Evolutionary conservation across 352 stramenopile species (phyloP).

Genomic region (Globisporangium nodosum): DNA sequence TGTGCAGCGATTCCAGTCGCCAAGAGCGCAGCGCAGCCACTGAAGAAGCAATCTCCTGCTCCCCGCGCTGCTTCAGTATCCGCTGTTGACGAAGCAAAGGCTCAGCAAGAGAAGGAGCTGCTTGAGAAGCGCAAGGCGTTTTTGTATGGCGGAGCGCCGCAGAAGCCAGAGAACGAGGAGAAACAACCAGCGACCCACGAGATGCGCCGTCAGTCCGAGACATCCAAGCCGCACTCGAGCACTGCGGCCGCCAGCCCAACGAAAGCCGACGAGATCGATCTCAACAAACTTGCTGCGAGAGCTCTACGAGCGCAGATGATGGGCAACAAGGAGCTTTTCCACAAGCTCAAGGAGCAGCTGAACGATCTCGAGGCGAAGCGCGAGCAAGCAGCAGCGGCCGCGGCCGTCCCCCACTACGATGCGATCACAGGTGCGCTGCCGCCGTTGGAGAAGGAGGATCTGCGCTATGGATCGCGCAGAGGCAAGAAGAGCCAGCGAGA

Average conservation of each 20-base stretch:
- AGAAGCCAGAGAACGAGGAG: too few species aligned
- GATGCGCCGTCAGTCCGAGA: background rate
- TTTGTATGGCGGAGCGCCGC: conserved; percentile 34
- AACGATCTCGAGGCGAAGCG: conserved; percentile 73
- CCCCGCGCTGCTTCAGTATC: background rate
- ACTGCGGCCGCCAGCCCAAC: background rate
- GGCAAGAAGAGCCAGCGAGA: conserved; percentile 53
- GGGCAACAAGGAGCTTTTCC: conserved; percentile 70
- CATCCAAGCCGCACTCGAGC: background rate
- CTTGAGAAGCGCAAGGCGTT: conserved; percentile 52
- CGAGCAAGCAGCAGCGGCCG: conserved; percentile 30
- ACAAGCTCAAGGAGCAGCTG: conserved; percentile 66
- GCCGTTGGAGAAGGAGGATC: conserved; percentile 64
- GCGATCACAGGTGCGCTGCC: conserved; percentile 50
- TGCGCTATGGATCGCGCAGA: conserved; percentile 48
- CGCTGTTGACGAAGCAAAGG: conserved; percentile 22
- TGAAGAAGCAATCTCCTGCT: conserved; percentile 10
- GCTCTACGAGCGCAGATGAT: conserved; percentile 80
- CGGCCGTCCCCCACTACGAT: conserved; percentile 54
- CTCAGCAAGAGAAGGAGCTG: conserved; percentile 29
- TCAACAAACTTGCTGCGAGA: conserved; percentile 80
- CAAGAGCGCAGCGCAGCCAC: background rate
- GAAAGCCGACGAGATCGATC: conserved; percentile 27
- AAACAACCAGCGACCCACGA: background rate
- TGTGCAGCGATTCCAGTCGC: background rate